Base-by-base conservation (phyloP, 2,329 filamentous ascomycete genomes). In the Fusarium siculi region DNA sequence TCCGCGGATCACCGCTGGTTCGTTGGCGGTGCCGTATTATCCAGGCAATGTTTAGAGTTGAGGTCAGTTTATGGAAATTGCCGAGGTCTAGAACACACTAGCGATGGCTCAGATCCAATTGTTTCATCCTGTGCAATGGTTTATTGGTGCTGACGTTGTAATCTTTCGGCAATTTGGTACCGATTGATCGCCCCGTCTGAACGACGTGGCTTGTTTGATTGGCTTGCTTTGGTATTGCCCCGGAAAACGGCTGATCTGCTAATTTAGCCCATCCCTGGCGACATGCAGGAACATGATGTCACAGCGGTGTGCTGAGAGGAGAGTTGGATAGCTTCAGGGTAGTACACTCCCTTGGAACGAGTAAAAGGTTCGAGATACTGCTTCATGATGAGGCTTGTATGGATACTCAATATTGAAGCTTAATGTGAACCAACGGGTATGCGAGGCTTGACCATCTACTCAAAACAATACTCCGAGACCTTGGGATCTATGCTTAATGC, bases 261-360 rank as follows among this genome's bases (percentile, higher is more conserved):
- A 50, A 18, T 50, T 57, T 49, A 57, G 55, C 9, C 1, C 32
- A 36, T 58, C 42, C 32, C 55, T 36, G 9, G 30, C 28, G 23
- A 12, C 14, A 34, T 44, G 30, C 54, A 58, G 55, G 42, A 49
- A 58, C 55, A 58, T 58, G 55, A 58, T 58, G 55, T 58, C 54
- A 57, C 30, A 37, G 55, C 32, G 19, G 23, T 58, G 30, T 47
- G 9, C 15, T 50, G 2, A 57, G 21, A 58, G 42, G 32, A 50
- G 55, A 58, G 19, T 28, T 34, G 55, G 19, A 58, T 58, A 37
- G 42, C 55, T 50, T 58, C 55, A 58, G 42, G 42, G 32, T 58
- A 50, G 23, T 21, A 32, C 32, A 11, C 32, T 32, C 32, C 5
- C 4, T 6, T 2, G 2, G 12, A 32, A 37, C 30, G 43, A 19